Percentiles rank a stretch among this genome's conserved stretches.
These are phyloP conservation scores for Solanum aculeatissimum DNA, from an alignment of 305 asterid species.

Conservation along the genomic window DNA sequence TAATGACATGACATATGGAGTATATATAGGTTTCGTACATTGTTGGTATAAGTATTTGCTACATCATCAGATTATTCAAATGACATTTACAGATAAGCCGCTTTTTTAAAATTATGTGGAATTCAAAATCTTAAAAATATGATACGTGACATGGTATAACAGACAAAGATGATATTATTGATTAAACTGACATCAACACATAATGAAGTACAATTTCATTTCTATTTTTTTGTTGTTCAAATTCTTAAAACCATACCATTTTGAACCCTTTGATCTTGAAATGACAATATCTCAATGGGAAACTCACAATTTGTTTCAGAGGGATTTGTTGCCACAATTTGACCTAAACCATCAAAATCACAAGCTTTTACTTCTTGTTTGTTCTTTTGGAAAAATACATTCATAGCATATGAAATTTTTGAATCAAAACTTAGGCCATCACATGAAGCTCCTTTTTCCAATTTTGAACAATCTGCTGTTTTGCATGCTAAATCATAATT, in stretches of 20 bases:
- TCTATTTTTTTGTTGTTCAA: not conserved
- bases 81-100: not conserved
- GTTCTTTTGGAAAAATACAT: not conserved
- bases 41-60: not conserved
- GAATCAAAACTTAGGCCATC: slow-evolving; percentile 2
- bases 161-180: not conserved
- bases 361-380: slow-evolving; percentile 9
- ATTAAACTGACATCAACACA: too few relatives aligned
- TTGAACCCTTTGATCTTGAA: too few relatives aligned
- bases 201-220: not conserved
- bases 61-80: not conserved
- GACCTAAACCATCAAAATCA: not conserved
- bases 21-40: not conserved
- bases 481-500: not conserved
- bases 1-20: not conserved
- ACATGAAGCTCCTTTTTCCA: slow-evolving; percentile 29
- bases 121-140: not conserved
- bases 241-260: not conserved
- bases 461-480: slow-evolving; percentile 23
- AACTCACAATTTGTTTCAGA: too few relatives aligned
- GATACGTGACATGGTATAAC: not conserved
- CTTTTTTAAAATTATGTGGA: not conserved
- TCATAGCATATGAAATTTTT: slow-evolving; percentile 21
- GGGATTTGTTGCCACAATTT: not conserved
- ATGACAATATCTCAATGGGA: too few relatives aligned